Conservation (phyloP, 148 eudicot genomes). For the Limonium bicolor region DNA sequence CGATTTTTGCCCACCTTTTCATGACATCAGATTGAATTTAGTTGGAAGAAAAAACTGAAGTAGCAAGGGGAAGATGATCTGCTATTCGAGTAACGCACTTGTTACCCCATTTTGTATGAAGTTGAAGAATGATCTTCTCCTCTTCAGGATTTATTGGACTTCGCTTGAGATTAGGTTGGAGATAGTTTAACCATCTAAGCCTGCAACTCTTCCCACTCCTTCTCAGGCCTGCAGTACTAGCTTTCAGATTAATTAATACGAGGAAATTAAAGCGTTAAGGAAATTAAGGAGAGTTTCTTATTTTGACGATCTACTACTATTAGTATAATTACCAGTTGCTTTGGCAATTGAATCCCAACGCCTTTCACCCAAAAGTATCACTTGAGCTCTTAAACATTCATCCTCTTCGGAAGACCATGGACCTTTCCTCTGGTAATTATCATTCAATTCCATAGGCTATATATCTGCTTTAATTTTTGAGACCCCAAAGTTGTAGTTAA, state of each 20-base stretch:
- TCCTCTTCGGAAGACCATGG: slow-evolving; percentile 51
- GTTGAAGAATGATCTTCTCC: slow-evolving; percentile 25
- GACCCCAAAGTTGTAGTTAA: no score
- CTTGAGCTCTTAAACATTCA: slow-evolving; percentile 18
- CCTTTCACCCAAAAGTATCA: slow-evolving; percentile 32
- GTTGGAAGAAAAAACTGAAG: no score
- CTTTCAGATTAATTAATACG: not conserved
- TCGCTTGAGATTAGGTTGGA: slow-evolving; percentile 48
- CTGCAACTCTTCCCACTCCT: slow-evolving; percentile 77
- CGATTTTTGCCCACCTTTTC: no score
- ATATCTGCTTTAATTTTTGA: no score
- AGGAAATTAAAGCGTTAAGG: not conserved
- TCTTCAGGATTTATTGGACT: slow-evolving; percentile 38
- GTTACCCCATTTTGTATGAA: slow-evolving; percentile 62
- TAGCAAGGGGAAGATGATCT: no score
- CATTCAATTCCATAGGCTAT: no score
- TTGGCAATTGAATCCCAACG: slow-evolving; percentile 61
- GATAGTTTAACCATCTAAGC: slow-evolving; percentile 57
- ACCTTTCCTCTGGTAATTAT: slow-evolving; percentile 26
- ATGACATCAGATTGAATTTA: no score
- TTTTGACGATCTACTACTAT: not conserved
- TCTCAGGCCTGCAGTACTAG: slow-evolving; percentile 31
- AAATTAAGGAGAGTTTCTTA: not conserved
- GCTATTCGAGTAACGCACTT: no score
- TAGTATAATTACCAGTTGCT: slow-evolving; percentile 33